Conservation (phyloP, 176 grass and related monocot genomes). For the Stipa capillata region DNA sequence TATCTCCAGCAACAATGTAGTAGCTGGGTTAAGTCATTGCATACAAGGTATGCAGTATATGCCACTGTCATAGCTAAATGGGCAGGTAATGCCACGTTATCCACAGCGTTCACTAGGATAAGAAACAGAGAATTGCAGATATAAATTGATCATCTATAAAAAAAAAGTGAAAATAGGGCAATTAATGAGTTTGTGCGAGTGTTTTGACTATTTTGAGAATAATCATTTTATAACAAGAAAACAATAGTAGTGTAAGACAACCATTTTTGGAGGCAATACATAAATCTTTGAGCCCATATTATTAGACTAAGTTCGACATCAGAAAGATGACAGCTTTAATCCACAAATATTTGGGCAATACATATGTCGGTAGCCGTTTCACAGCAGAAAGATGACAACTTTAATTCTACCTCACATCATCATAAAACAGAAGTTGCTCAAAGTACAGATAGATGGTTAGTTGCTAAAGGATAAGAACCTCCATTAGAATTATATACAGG, state of each 20-base stretch:
- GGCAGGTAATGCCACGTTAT: neutral
- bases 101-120: neutral
- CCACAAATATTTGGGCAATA: neutral
- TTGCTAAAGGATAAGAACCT: conserved; percentile 26
- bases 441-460: conserved; percentile 8
- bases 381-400: conserved; percentile 2
- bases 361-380: neutral
- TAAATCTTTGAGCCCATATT: neutral
- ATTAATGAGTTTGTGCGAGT: neutral
- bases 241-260: neutral
- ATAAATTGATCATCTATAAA: neutral
- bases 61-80: neutral
- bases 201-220: neutral
- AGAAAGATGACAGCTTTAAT: conserved; percentile 2
- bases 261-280: neutral
- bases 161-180: neutral
- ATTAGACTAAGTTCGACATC: conserved; percentile 10
- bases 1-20: neutral
- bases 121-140: neutral
- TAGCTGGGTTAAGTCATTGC: neutral
- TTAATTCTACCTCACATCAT: conserved; percentile 27
- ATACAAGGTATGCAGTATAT: neutral
- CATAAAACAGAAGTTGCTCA: conserved; percentile 22
- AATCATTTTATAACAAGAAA: neutral
- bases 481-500: conserved; percentile 36